Base-by-base conservation (phyloP, 2,329 filamentous ascomycete species). In the Curvularia sp. region DNA sequence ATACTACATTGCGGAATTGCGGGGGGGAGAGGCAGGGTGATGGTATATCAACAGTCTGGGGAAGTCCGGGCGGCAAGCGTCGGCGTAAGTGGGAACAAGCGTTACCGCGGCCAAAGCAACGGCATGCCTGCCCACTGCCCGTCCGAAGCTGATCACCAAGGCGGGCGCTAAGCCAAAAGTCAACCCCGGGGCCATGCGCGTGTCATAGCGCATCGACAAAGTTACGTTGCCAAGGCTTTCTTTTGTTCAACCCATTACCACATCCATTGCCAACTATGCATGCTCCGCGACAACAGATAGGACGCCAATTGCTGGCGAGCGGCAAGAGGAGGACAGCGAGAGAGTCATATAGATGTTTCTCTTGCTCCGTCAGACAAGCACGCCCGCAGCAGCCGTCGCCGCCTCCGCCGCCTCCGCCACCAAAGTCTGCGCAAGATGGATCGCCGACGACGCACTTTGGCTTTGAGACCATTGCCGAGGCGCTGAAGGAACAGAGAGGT, bases 381-480 rank as follows among this genome's bases (percentile, higher is more conserved):
- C 76, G 80, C 59, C 74, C 77, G 57, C 65, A 75, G 73, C 58
- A 66, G 66, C 71, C 49, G 7, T 13, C 34, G n/a, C n/a, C 48
- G 5, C 48, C 48, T 7, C 49, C 71, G 36, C 72, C 48, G 9
- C 48, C 71, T 38, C 65, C 73, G 62, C 72, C 80, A 54, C 71
- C 70, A 41, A 73, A 73, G 63, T 62, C 71, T 51, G 72, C 73
- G 36, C 70, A 82, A 65, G 81, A 86, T 67, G 65, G 53, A 23
- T 61, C 63, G 46, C 83, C 84, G 58, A 89, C 89, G 61, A 97
- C 93, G 49, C 93, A 97, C 80, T 97, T 97, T 77, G 93, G 93
- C 50, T 97, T 92, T 77, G 86, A 93, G 79, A 94, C 91, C 41
- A 84, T 97, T 39, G 87, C 90, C 15, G 91, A 96, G 75, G 83